Conservation (phyloP, 1,139 yeast genomes). For the Schizosaccharomyces versatilis region DNA sequence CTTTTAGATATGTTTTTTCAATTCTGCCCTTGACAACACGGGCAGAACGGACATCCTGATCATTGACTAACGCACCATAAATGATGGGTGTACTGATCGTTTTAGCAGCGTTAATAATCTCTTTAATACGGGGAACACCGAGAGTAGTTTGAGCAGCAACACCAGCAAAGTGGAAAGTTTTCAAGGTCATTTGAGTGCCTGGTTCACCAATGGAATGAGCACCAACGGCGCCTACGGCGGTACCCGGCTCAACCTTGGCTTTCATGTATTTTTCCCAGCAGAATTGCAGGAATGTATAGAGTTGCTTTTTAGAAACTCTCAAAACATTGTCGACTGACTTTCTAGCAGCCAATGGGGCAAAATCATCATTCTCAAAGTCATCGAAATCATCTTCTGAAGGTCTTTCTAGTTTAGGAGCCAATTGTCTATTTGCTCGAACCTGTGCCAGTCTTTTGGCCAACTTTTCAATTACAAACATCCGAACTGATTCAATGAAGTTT, state of each 20-base stretch:
- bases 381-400: conserved; percentile 24
- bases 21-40: conserved; percentile 94
- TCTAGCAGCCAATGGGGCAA: conserved; percentile 16
- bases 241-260: conserved; percentile 95
- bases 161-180: conserved; percentile 98
- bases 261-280: conserved; percentile 65
- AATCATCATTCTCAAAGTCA: conserved; percentile 2
- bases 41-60: conserved; percentile 80
- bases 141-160: conserved; percentile 97
- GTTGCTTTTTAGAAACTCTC: conserved; percentile 41
- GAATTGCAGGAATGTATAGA: conserved; percentile 47
- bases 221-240: conserved; percentile 98
- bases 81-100: conserved; percentile 90
- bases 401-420: conserved; percentile 25
- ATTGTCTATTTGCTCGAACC: conserved; percentile 34
- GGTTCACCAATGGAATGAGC: conserved; percentile 99
- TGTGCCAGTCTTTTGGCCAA: conserved; percentile 38
- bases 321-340: conserved; percentile 49
- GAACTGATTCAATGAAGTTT: conserved; percentile 53
- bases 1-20: conserved; percentile 74
- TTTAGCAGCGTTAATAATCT: conserved; percentile 91
- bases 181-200: conserved; percentile 96
- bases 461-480: conserved; percentile 41
- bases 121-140: conserved; percentile 98
- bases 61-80: conserved; percentile 77